Conservation (phyloP, 768 basidiomycete species). For the Ramaria sp. region DNA sequence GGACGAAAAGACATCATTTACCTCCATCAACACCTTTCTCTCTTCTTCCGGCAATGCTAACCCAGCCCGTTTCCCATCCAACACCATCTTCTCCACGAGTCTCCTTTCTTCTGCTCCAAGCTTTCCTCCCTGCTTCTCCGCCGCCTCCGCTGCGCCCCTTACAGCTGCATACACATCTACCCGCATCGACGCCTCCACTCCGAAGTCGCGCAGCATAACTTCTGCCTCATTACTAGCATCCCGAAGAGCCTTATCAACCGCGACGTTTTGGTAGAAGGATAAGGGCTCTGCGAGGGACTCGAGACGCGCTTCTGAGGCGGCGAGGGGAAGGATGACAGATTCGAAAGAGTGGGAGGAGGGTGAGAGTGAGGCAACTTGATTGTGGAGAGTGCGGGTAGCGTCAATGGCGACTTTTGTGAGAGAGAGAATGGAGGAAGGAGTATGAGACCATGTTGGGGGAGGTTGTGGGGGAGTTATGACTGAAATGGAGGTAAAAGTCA, state of each 20-base stretch:
- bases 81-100: slow-evolving; percentile 71
- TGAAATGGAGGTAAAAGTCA: too few relatives aligned
- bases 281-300: slow-evolving; percentile 46
- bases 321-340: slow-evolving; percentile 58
- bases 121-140: slow-evolving; percentile 47
- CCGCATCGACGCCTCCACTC: slow-evolving; percentile 72
- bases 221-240: slow-evolving; percentile 74
- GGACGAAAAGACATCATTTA: neutral
- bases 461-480: slow-evolving; percentile 51
- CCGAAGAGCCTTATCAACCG: slow-evolving; percentile 59
- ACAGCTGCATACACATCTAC: slow-evolving; percentile 63
- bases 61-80: slow-evolving; percentile 74
- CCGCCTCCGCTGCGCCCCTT: slow-evolving; percentile 40
- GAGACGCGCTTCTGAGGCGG: slow-evolving; percentile 44
- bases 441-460: slow-evolving; percentile 56
- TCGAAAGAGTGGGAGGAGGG: slow-evolving; percentile 53
- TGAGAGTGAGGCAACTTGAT: slow-evolving; percentile 49
- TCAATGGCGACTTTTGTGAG: slow-evolving; percentile 51
- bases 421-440: slow-evolving; percentile 43
- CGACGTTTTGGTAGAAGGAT: slow-evolving; percentile 76
- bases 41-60: slow-evolving; percentile 59
- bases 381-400: slow-evolving; percentile 40
- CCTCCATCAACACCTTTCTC: slow-evolving; percentile 38
- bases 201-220: slow-evolving; percentile 55
- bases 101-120: slow-evolving; percentile 59